Percentiles rank a stretch among this genome's conserved stretches.
phyloP scores from a whole-genome alignment of 78 protist species.

The Isochrysis galbana region DNA sequence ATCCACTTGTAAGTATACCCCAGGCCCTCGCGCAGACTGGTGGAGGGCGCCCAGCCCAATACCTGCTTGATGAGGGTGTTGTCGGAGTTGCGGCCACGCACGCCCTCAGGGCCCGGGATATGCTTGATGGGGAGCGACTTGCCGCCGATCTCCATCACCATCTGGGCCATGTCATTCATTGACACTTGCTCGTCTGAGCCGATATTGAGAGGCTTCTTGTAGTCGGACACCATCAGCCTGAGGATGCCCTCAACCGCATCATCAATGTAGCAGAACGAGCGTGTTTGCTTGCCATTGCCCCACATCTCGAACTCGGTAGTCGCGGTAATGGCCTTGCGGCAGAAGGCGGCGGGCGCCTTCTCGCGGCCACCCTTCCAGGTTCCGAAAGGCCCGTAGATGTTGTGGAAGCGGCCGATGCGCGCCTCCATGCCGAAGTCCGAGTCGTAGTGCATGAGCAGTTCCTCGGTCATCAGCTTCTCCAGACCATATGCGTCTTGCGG shows the following conservation, averaged over 20 bases:
- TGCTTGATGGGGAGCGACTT: conserved; percentile 56
- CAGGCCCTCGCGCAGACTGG: conserved; percentile 71
- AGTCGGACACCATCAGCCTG: conserved; percentile 60
- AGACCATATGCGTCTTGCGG: conserved; percentile 89
- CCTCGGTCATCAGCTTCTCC: conserved; percentile 82
- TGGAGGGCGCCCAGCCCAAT: conserved; percentile 78
- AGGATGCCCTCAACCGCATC: conserved; percentile 70
- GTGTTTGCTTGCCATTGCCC: conserved; percentile 87
- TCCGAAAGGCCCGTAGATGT: conserved; percentile 85
- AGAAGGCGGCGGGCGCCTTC: conserved; percentile 90
- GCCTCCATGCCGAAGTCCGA: conserved; percentile 60
- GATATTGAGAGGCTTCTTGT: conserved; percentile 72
- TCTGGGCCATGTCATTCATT: conserved; percentile 76
- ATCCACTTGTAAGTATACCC: conserved; percentile 69
- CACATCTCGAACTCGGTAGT: conserved; percentile 73
- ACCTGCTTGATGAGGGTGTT: conserved; percentile 74
- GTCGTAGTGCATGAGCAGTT: conserved; percentile 60
- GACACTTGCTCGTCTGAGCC: conserved; percentile 76
- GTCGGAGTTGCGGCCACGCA: conserved; percentile 84
- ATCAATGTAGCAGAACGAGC: conserved; percentile 75
- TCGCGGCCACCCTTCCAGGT: conserved; percentile 90
- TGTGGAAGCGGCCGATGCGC: conserved; percentile 78
- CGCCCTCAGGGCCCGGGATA: conserved; percentile 88
- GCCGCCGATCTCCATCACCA: conserved; percentile 46
- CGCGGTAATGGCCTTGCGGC: conserved; percentile 70